A percentile compares a stretch with the other conserved stretches of the same genome.
phyloP scores from a whole-genome alignment of 768 basidiomycete species.

The Lactarius hatsudake region DNA sequence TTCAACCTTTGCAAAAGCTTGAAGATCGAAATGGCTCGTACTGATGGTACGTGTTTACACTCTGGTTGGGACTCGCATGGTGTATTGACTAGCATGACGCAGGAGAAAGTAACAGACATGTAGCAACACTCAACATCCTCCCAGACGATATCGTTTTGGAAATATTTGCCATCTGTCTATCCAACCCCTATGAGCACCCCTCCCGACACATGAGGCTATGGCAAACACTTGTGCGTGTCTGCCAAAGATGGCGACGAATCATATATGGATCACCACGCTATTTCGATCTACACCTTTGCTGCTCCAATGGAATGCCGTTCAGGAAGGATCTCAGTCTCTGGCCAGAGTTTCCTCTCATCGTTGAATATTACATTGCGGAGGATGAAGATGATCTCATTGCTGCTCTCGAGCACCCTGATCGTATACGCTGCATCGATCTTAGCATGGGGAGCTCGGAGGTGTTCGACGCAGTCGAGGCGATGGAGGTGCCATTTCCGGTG shows the following conservation, averaged over 20 bases:
- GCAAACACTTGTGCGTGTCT: neutral
- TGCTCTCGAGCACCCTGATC: neutral
- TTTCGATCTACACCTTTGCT: neutral
- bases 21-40: neutral
- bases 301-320: neutral
- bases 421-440: neutral
- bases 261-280: neutral
- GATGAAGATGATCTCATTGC: neutral
- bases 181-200: no score
- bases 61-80: neutral
- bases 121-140: neutral
- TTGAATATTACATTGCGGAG: neutral
- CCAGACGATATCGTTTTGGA: neutral
- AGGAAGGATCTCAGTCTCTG: neutral
- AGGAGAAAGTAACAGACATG: neutral
- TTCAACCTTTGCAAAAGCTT: neutral
- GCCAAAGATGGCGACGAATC: neutral
- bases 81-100: neutral
- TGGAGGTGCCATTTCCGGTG: neutral
- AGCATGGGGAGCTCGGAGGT: neutral
- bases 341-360: neutral
- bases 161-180: neutral
- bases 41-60: neutral
- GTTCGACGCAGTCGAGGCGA: neutral
- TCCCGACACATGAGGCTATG: neutral